A percentile compares a stretch with the other conserved stretches of the same genome.
These are phyloP conservation scores for Eudorina sp. DNA, from an alignment of 139 green algal genomes.

Conservation along the genomic window DNA sequence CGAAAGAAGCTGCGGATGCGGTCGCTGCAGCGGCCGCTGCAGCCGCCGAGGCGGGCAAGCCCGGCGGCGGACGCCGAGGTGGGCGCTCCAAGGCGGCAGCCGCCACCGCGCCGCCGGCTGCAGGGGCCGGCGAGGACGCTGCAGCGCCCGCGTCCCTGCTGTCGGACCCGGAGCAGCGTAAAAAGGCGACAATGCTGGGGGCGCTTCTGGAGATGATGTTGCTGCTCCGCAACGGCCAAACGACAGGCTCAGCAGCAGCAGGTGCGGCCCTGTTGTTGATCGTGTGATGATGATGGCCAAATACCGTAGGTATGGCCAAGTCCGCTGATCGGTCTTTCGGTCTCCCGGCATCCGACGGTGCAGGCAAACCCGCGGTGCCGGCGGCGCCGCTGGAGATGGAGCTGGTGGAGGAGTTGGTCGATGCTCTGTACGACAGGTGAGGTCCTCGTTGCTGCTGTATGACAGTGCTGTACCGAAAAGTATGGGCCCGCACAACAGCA, in stretches of 20 bases:
- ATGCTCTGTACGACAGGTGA: constrained; percentile 43
- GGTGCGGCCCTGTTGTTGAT: neutral
- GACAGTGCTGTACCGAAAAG: no score
- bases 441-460: no score
- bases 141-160: neutral
- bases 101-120: neutral
- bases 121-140: neutral
- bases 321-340: no score
- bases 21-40: constrained; percentile 42
- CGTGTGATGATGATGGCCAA: no score
- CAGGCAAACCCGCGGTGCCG: neutral
- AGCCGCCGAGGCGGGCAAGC: neutral
- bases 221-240: neutral
- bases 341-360: no score
- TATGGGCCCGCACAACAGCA: no score
- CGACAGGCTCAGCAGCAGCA: neutral
- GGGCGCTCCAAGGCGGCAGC: neutral
- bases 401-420: constrained; percentile 37
- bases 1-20: neutral
- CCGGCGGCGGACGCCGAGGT: neutral
- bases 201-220: constrained; percentile 38
- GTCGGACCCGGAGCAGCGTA: constrained; percentile 2
- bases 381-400: constrained; percentile 9
- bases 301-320: no score
- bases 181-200: constrained; percentile 30